Percentiles rank a stretch among this genome's conserved stretches.
Conservation (phyloP, 2,329 filamentous ascomycete genomes). For the Colletotrichum lentis region DNA sequence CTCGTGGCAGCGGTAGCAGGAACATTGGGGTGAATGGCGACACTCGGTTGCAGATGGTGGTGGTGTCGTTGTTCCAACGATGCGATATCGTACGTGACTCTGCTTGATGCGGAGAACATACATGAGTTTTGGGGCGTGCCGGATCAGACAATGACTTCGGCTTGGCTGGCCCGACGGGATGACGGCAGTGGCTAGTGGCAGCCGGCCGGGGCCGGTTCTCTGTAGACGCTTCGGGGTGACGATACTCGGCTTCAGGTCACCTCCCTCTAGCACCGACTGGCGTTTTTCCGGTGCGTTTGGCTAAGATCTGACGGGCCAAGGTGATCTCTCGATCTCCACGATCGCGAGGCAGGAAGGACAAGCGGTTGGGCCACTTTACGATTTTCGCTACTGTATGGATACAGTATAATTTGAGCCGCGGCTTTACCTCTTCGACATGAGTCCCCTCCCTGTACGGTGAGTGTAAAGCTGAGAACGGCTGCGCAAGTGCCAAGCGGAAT, state of each 20-base stretch:
- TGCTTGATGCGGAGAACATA: slow-evolving; percentile 11
- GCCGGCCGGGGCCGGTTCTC: not conserved
- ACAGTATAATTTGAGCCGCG: not conserved
- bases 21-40: not conserved
- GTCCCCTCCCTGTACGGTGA: not conserved
- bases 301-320: not conserved
- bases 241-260: not conserved
- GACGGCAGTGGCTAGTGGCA: not conserved
- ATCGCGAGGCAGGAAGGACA: not conserved
- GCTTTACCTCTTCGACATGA: not conserved
- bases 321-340: not conserved
- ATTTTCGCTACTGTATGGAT: too few species aligned
- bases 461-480: not conserved
- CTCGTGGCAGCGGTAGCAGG: not conserved
- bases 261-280: not conserved
- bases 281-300: not conserved
- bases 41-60: slow-evolving; percentile 1
- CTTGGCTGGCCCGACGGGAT: not conserved
- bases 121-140: not conserved
- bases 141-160: slow-evolving; percentile 1
- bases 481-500: slow-evolving; percentile 2
- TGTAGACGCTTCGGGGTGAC: not conserved
- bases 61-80: slow-evolving; percentile 12
- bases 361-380: not conserved
- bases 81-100: slow-evolving; percentile 16